These are phyloP conservation scores for Talaromyces sp. DNA, from an alignment of 2,329 filamentous ascomycete genomes.

Conservation along the genomic window DNA sequence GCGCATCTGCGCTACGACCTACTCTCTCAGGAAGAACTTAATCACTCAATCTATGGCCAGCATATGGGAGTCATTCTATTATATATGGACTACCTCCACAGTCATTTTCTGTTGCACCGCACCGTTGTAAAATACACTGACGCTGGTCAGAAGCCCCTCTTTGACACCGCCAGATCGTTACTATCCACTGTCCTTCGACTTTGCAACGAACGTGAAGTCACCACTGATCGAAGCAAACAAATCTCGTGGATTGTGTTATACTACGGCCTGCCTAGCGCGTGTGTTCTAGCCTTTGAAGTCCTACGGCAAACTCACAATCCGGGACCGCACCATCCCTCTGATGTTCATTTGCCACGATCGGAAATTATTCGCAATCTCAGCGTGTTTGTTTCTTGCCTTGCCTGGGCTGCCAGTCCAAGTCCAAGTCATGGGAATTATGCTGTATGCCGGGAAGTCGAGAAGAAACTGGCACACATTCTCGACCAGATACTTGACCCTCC, in stretches of 20 bases:
- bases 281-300: conserved; percentile 23
- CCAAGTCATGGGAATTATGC: conserved; percentile 30
- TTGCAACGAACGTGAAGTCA: conserved; percentile 20
- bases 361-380: conserved; percentile 20
- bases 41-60: conserved; percentile 9
- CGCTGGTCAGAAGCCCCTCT: conserved; percentile 25
- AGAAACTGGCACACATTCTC: conserved; percentile 29
- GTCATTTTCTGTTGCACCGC: conserved; percentile 28
- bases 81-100: conserved; percentile 31
- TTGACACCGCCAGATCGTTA: conserved; percentile 25
- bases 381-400: conserved; percentile 17
- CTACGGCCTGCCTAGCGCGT: conserved; percentile 22
- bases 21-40: conserved; percentile 11
- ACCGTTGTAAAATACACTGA: conserved; percentile 27
- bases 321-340: conserved; percentile 11
- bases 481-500: conserved; percentile 30
- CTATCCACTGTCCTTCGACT: conserved; percentile 24
- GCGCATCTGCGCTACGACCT: conserved; percentile 15
- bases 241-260: conserved; percentile 29
- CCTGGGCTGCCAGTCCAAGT: conserved; percentile 26
- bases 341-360: conserved; percentile 14
- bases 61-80: conserved; percentile 15
- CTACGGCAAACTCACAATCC: conserved; percentile 24
- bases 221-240: conserved; percentile 26
- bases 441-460: conserved; percentile 29